phyloP scores from a whole-genome alignment of 768 basidiomycete species.

The Boletus coccyginus region DNA sequence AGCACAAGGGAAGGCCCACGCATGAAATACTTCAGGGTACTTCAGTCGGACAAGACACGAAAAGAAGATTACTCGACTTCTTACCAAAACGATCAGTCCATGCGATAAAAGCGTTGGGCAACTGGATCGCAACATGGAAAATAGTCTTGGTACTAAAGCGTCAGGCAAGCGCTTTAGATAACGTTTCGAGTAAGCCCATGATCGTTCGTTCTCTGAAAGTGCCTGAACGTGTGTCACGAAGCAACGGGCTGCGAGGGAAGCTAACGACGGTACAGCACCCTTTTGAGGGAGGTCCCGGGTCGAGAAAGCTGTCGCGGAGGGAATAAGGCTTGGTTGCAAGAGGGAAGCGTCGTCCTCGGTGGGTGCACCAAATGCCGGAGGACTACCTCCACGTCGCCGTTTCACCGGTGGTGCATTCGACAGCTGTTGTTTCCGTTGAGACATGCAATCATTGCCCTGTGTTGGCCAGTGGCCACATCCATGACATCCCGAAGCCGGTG shows the following conservation, averaged over 20 bases:
- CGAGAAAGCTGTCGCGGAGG: conserved; percentile 53
- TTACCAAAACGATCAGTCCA: conserved; percentile 54
- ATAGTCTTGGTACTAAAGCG: conserved; percentile 45
- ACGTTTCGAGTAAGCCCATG: conserved; percentile 40
- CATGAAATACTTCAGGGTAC: conserved; percentile 49
- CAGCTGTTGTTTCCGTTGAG: conserved; percentile 6
- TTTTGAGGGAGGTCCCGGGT: conserved; percentile 36
- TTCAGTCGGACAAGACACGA: background rate
- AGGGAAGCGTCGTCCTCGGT: conserved; percentile 43
- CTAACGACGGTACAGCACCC: conserved; percentile 41
- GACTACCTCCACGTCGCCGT: conserved; percentile 9
- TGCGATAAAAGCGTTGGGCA: conserved; percentile 53
- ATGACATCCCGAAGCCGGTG: too few relatives aligned
- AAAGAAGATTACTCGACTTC: conserved; percentile 7
- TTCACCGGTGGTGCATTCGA: conserved; percentile 8
- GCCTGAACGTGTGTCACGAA: conserved; percentile 46
- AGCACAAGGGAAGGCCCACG: conserved; percentile 51
- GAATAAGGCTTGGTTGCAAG: conserved; percentile 35
- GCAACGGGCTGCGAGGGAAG: conserved; percentile 46
- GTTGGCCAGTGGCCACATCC: too few relatives aligned
- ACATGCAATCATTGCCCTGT: conserved; percentile 2
- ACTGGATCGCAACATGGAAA: conserved; percentile 45
- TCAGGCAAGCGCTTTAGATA: conserved; percentile 54
- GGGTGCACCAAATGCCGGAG: conserved; percentile 41
- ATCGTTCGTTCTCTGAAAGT: conserved; percentile 37